Conservation (phyloP, 78 protist genomes). For the Dictyostelium capitatum region DNA sequence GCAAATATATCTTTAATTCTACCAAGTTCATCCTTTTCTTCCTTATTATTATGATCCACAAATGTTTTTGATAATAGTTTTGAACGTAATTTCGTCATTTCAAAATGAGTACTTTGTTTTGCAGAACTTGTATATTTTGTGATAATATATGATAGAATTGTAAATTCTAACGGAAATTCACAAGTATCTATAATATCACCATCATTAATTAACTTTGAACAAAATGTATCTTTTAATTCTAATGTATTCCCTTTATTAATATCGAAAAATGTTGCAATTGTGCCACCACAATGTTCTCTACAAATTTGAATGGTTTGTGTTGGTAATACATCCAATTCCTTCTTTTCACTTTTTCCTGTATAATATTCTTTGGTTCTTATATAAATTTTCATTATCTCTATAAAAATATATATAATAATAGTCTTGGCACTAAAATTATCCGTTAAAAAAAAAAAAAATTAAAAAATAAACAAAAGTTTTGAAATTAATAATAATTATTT, state of each 20-base stretch:
- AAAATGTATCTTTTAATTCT: neutral
- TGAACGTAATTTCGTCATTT: neutral
- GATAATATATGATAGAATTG: neutral
- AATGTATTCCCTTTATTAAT: neutral
- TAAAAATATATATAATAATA: no score
- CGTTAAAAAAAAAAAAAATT: no score
- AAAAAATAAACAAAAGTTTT: no score
- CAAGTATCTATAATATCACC: neutral
- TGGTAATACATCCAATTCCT: neutral
- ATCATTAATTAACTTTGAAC: neutral
- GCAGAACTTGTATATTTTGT: neutral
- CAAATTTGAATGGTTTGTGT: neutral
- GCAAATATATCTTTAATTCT: neutral
- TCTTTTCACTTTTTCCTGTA: neutral
- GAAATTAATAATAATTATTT: no score
- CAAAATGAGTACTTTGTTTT: neutral
- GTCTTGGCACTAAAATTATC: no score
- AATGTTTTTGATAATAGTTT: neutral
- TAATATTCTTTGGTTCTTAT: neutral
- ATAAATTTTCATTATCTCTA: neutral
- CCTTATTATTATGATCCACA: neutral
- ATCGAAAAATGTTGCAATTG: neutral
- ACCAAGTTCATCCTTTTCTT: neutral
- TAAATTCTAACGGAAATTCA: neutral
- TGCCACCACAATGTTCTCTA: neutral